Evolutionary conservation across 768 basidiomycete species (phyloP), one percentile per base, ranked within the genome.

Genomic region (Leccinum sublutescens): DNA sequence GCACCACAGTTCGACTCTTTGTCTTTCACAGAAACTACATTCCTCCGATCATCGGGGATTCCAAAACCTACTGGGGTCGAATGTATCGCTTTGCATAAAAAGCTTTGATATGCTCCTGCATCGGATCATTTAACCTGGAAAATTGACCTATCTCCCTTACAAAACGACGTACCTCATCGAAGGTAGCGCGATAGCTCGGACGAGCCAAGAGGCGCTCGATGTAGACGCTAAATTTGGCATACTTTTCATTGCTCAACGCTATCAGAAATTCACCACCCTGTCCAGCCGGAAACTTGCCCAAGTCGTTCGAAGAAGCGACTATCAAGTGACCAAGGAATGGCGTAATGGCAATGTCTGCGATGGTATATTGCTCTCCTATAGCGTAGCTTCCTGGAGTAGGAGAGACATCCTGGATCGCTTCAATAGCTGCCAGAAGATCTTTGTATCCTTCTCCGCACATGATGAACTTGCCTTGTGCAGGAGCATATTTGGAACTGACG

Each of bases 321-420:
- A 80, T 77, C 45, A 80, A 60, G 11, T 87, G 77, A 17, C 79
- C 85, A 14, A 87, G 63, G 77, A 87, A 85, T 1, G 88, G 85
- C 4, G 80, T 74, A 25, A 87, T 67, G 0, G 84, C 81, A 6
- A 82, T 80, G 63, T 89, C 88, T 12, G 86, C 87, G 54, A 82
- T 80, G 15, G 80, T 84, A 54, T 60, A 71, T 17, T 70, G 62
- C 4, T 62, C 61, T 25, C 64, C 66, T 9, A 68, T 4, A n/a
- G 66, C 84, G 49, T 75, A 85, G 0, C 58, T 64, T 38, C 80
- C 81, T 1, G 55, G 21, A 9, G 50, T 38, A 0, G 83, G 81
- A 36, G 89, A 75, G 25, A 83, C 72, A 4, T 61, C 64, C 68
- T 87, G 86, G 34, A 89, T 64, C 14, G 73, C 70, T 53, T 84